A percentile compares a stretch with the other conserved stretches of the same genome.
phyloP scores from a whole-genome alignment of 2,329 filamentous ascomycete species.

The Xylaria sp. region DNA sequence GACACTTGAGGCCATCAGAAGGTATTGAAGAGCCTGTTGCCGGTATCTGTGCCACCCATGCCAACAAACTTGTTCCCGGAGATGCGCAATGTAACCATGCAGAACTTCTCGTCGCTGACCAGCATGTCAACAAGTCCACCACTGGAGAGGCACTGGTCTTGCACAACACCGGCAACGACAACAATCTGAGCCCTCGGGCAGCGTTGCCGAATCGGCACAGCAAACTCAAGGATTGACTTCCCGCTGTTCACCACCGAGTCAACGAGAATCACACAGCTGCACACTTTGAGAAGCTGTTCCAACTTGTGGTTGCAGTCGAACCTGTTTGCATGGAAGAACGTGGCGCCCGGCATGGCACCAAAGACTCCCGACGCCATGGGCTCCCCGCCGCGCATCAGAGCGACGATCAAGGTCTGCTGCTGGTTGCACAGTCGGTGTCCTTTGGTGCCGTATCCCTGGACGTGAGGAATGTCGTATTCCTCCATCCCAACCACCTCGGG shows the following conservation, averaged over 20 bases:
- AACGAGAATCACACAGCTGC: slow-evolving; percentile 45
- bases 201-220: slow-evolving; percentile 41
- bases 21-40: slow-evolving; percentile 56
- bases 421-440: slow-evolving; percentile 47
- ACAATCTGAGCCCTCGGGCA: slow-evolving; percentile 31
- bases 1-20: not conserved
- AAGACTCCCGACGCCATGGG: slow-evolving; percentile 56
- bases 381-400: slow-evolving; percentile 60
- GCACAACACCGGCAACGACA: slow-evolving; percentile 42
- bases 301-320: slow-evolving; percentile 37
- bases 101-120: slow-evolving; percentile 28
- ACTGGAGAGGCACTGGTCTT: slow-evolving; percentile 32
- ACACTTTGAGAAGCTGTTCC: slow-evolving; percentile 36
- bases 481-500: slow-evolving; percentile 46
- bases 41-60: slow-evolving; percentile 49
- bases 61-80: slow-evolving; percentile 55
- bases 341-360: slow-evolving; percentile 45
- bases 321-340: slow-evolving; percentile 17
- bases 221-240: slow-evolving; percentile 43
- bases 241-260: slow-evolving; percentile 59
- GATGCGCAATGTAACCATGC: slow-evolving; percentile 47
- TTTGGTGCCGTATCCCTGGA: slow-evolving; percentile 40
- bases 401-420: slow-evolving; percentile 46
- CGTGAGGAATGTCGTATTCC: slow-evolving; percentile 43
- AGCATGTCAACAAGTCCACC: slow-evolving; percentile 8